These are phyloP conservation scores for Carallia brachiata DNA, from an alignment of 345 rosid species.

Conservation along the genomic window DNA sequence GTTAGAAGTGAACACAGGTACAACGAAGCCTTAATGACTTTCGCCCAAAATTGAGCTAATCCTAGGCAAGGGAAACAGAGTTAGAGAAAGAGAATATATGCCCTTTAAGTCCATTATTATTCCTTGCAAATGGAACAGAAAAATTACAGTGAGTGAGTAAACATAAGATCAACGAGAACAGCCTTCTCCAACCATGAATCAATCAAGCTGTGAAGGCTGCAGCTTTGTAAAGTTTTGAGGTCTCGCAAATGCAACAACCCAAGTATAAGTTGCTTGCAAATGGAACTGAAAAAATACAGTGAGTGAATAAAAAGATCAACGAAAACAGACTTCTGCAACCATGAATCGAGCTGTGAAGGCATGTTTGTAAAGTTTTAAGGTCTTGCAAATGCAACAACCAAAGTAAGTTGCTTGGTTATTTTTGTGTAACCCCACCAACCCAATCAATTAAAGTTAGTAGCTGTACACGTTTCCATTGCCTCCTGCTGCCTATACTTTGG, in stretches of 20 bases:
- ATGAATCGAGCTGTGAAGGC: no score
- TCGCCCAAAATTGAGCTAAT: no score
- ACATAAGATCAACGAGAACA: no score
- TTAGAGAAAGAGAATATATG: no score
- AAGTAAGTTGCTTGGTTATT: slow-evolving; percentile 17
- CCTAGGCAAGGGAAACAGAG: no score
- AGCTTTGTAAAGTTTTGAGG: no score
- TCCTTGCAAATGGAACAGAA: slow-evolving; percentile 5
- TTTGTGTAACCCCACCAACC: background rate
- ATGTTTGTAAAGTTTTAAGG: no score
- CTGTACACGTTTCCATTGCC: slow-evolving; percentile 31
- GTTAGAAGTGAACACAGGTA: no score
- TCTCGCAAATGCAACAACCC: slow-evolving; percentile 22
- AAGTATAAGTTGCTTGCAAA: slow-evolving; percentile 7
- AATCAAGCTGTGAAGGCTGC: no score
- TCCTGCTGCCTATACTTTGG: slow-evolving; percentile 3
- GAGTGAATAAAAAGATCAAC: background rate
- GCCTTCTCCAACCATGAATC: no score
- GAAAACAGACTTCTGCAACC: no score
- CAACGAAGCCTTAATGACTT: no score
- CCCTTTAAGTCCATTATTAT: background rate
- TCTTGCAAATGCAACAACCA: slow-evolving; percentile 21
- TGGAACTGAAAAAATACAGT: background rate
- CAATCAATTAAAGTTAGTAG: slow-evolving; percentile 13
- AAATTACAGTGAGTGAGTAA: background rate